phyloP scores from a whole-genome alignment of 1,284 basidiomycete species.

The Mycena sp. region DNA sequence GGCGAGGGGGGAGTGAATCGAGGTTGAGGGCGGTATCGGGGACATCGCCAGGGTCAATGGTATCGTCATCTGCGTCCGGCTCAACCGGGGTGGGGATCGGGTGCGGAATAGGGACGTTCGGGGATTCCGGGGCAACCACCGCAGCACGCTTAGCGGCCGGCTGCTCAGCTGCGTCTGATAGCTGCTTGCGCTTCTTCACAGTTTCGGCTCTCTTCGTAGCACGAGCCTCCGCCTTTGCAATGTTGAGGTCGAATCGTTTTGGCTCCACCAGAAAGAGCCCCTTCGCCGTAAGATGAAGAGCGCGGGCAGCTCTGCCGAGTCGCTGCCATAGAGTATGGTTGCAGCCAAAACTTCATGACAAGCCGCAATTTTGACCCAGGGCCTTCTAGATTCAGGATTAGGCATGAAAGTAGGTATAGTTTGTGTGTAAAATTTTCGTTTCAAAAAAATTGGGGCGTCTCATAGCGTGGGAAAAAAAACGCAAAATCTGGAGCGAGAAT shows the following conservation, averaged over 20 bases:
- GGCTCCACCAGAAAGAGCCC: slow-evolving; percentile 32
- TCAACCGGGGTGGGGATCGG: background rate
- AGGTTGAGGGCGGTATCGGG: background rate
- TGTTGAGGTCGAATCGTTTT: slow-evolving; percentile 24
- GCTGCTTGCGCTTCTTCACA: slow-evolving; percentile 20
- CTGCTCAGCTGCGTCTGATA: background rate
- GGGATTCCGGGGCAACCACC: background rate
- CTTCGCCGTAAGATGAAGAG: slow-evolving; percentile 9
- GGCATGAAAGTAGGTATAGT: too few species aligned
- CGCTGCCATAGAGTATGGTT: slow-evolving; percentile 31
- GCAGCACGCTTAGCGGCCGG: slow-evolving; percentile 7
- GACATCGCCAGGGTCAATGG: background rate
- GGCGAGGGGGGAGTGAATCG: background rate
- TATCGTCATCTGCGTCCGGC: background rate
- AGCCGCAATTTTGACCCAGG: too few species aligned
- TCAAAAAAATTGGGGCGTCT: too few species aligned
- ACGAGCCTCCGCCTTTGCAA: slow-evolving; percentile 30
- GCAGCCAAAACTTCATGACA: too few species aligned
- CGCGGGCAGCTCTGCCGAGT: slow-evolving; percentile 33
- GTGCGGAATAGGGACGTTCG: background rate
- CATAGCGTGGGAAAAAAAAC: too few species aligned
- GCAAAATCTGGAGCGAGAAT: too few species aligned
- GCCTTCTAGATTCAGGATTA: too few species aligned
- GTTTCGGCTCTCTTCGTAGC: slow-evolving; percentile 25
- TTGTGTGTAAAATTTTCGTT: too few species aligned